These are phyloP conservation scores for Coemansia sp. DNA, from an alignment of 192 early-diverging fungal species.

Conservation along the genomic window DNA sequence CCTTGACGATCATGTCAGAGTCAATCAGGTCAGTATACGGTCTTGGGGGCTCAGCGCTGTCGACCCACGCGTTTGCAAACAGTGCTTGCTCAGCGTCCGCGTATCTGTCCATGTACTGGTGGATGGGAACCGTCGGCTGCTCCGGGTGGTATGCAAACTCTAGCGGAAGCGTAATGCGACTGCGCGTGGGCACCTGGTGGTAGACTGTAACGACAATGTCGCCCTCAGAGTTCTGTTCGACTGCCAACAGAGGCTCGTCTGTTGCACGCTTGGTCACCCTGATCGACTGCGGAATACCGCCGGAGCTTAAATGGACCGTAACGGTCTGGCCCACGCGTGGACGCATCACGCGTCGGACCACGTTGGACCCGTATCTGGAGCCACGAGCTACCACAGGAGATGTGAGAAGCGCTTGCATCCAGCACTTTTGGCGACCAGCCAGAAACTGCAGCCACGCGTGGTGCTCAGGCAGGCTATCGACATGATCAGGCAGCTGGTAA, in stretches of 20 bases:
- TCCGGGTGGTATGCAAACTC: constrained; percentile 14
- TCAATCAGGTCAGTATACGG: not conserved
- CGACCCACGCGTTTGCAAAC: constrained; percentile 12
- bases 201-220: constrained; percentile 56
- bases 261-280: not conserved
- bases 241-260: constrained; percentile 24
- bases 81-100: not conserved
- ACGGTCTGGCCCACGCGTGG: constrained; percentile 59
- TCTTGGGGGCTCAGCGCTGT: constrained; percentile 5
- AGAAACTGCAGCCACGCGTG: constrained; percentile 70
- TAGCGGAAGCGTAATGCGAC: constrained; percentile 28
- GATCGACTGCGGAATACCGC: constrained; percentile 3
- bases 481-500: constrained; percentile 1
- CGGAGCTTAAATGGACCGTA: not conserved
- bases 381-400: constrained; percentile 73
- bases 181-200: constrained; percentile 42
- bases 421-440: constrained; percentile 69
- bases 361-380: constrained; percentile 61
- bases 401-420: constrained; percentile 83
- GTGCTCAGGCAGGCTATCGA: constrained; percentile 9
- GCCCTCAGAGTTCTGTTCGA: constrained; percentile 77
- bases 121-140: constrained; percentile 17
- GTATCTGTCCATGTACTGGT: not conserved
- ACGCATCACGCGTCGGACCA: constrained; percentile 59
- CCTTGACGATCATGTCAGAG: constrained; percentile 7